phyloP scores from a whole-genome alignment of 495 filamentous ascomycete genomes.

The Articulospora tetracladia region DNA sequence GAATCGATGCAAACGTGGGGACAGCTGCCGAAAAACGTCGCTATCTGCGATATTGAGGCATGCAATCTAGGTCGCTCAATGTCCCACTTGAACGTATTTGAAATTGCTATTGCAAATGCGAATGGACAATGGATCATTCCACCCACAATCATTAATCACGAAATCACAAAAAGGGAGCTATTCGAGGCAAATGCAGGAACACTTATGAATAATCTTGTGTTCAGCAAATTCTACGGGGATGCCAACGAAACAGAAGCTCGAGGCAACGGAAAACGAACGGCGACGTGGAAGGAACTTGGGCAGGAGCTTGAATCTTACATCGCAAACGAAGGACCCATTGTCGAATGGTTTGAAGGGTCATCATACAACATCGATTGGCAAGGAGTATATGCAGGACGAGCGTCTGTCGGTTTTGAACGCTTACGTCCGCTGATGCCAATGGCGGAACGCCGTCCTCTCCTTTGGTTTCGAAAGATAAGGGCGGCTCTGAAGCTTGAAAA shows the following conservation, averaged over 20 bases:
- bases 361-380: slow-evolving; percentile 9
- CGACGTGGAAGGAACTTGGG: slow-evolving; percentile 7
- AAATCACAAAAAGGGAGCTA: slow-evolving; percentile 8
- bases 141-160: slow-evolving; percentile 11
- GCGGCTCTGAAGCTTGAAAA: slow-evolving; percentile 9
- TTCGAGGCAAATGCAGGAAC: slow-evolving; percentile 6
- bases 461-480: slow-evolving; percentile 10
- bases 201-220: slow-evolving; percentile 10
- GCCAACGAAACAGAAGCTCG: slow-evolving; percentile 9
- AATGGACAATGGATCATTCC: slow-evolving; percentile 10
- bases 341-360: slow-evolving; percentile 7
- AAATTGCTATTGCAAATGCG: slow-evolving; percentile 11
- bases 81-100: slow-evolving; percentile 5
- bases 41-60: slow-evolving; percentile 8
- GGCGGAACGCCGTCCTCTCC: slow-evolving; percentile 9
- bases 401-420: slow-evolving; percentile 9
- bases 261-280: slow-evolving; percentile 9
- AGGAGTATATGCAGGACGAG: slow-evolving; percentile 11
- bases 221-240: slow-evolving; percentile 10
- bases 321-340: slow-evolving; percentile 7
- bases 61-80: slow-evolving; percentile 10
- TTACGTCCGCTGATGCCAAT: slow-evolving; percentile 1
- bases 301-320: slow-evolving; percentile 9
- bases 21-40: slow-evolving; percentile 7
- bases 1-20: slow-evolving; percentile 6